Evolutionary conservation across 805 yeast genomes (phyloP), one percentile per base, ranked within the genome.

Genomic region (Tetrapisispora arboricola): DNA sequence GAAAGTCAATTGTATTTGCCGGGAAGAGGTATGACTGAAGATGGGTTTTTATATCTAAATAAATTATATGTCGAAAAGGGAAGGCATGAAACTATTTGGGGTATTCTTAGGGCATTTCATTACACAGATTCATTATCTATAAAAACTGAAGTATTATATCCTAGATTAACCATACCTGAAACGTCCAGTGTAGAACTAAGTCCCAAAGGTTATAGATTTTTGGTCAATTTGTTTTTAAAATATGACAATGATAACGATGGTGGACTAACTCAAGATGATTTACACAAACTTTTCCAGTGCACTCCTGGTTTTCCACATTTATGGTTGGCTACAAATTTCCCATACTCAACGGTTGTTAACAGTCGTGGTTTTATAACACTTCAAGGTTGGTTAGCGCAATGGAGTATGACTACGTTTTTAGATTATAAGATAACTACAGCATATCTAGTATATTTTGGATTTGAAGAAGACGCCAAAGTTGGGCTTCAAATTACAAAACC

Each of bases 371-470:
- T 78, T 56, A 87, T 92, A 4, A 86, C 97, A 0, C 62, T 92
- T 21, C 98, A 94, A 64, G 98, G 99, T 3, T 92, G 99, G 99
- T 64, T 92, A 29, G 98, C 98, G 0, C 97, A 90, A 54, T 92
- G 99, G 99, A 81, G 90, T 51, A 83, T 92, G 84, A 86, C 96
- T 0, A 90, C 97, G 0, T 87, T 77, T 49, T 65, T 92, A 24
- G 95, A 88, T 51, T 77, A 83, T 55, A 77, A 73, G 50, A 80
- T 86, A 1, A 87, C 97, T 0, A 70, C 92, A 38, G 94, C 86
- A 38, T 92, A 90, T 53, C 63, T 92, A 46, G 95, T 94, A 0
- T 85, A 84, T 63, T 70, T 92, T 42, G 99, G 98, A 0, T 90
- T 82, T 55, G 94, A 84, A 45, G 73, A 67, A 32, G 58, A 55